Conservation (phyloP, 805 yeast genomes). For the Suhomyces sp. region DNA sequence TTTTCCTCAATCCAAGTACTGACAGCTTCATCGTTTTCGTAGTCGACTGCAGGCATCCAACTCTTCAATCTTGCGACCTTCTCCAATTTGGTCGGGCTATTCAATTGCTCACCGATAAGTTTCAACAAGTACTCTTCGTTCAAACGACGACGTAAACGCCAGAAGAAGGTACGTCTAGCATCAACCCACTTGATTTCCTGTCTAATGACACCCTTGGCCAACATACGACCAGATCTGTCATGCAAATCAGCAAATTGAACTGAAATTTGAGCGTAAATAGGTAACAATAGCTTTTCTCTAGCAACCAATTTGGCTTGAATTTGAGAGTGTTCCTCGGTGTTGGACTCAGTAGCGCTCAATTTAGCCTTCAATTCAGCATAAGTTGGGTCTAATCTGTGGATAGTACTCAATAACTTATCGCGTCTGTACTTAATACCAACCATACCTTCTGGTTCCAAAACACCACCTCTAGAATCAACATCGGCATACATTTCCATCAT, state of each 20-base stretch:
- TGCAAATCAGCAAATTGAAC: slow-evolving; percentile 97
- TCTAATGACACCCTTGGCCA: slow-evolving; percentile 87
- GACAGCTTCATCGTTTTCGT: slow-evolving; percentile 71
- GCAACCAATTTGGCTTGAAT: slow-evolving; percentile 64
- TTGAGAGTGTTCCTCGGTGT: slow-evolving; percentile 63
- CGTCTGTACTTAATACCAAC: slow-evolving; percentile 97
- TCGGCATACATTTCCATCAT: slow-evolving; percentile 99
- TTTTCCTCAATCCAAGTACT: slow-evolving; percentile 84
- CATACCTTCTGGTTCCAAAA: slow-evolving; percentile 98
- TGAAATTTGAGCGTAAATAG: slow-evolving; percentile 87
- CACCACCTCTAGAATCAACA: slow-evolving; percentile 94
- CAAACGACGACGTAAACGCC: slow-evolving; percentile 96
- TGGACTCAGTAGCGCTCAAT: slow-evolving; percentile 49
- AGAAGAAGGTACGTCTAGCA: slow-evolving; percentile 95
- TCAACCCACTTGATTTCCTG: slow-evolving; percentile 82
- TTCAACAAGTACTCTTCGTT: slow-evolving; percentile 85
- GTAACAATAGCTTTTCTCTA: slow-evolving; percentile 78
- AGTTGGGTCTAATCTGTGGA: slow-evolving; percentile 80
- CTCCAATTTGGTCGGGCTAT: slow-evolving; percentile 65
- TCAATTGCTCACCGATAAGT: slow-evolving; percentile 62
- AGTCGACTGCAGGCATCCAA: slow-evolving; percentile 76
- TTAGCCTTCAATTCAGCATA: slow-evolving; percentile 67
- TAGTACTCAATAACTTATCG: slow-evolving; percentile 85
- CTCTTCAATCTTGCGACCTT: slow-evolving; percentile 83
- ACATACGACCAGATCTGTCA: slow-evolving; percentile 96